These are phyloP conservation scores for Penicillium angulare DNA, from an alignment of 495 filamentous ascomycete species.

Conservation along the genomic window DNA sequence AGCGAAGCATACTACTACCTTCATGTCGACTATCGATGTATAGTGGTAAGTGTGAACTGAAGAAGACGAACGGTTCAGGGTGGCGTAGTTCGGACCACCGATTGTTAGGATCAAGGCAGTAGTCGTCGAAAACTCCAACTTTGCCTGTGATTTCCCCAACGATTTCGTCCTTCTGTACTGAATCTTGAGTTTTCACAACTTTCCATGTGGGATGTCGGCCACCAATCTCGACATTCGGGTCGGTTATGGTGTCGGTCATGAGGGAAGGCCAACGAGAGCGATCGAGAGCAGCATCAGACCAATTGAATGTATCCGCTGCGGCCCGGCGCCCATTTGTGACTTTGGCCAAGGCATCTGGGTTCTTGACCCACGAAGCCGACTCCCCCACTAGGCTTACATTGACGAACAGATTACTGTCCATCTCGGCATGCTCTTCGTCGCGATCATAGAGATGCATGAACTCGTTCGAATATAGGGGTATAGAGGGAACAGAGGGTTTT, in stretches of 20 bases:
- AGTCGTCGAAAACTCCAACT: conserved; percentile 75
- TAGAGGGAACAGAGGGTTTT: conserved; percentile 45
- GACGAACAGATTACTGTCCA: conserved; percentile 59
- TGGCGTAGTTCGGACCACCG: conserved; percentile 73
- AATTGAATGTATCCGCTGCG: conserved; percentile 48
- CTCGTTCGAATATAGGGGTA: conserved; percentile 61
- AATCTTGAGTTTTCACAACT: conserved; percentile 62
- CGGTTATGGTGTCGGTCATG: conserved; percentile 45
- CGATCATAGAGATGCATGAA: conserved; percentile 71
- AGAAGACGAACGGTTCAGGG: conserved; percentile 83
- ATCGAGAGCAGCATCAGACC: conserved; percentile 53
- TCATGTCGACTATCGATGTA: conserved; percentile 88
- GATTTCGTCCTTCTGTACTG: conserved; percentile 61
- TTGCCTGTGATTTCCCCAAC: conserved; percentile 87
- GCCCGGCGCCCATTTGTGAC: conserved; percentile 41
- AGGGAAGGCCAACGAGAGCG: conserved; percentile 52
- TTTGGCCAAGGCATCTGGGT: conserved; percentile 49
- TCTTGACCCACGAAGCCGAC: conserved; percentile 70
- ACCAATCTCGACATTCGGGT: conserved; percentile 40
- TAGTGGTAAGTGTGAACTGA: conserved; percentile 76
- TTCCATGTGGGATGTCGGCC: conserved; percentile 62
- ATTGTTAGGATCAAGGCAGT: conserved; percentile 68
- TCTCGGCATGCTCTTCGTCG: conserved; percentile 49
- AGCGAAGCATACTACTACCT: conserved; percentile 77
- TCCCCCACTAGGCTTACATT: conserved; percentile 65